Evolutionary conservation across 2,329 filamentous ascomycete genomes (phyloP).

Genomic region (Phyllosticta citrichinensis): DNA sequence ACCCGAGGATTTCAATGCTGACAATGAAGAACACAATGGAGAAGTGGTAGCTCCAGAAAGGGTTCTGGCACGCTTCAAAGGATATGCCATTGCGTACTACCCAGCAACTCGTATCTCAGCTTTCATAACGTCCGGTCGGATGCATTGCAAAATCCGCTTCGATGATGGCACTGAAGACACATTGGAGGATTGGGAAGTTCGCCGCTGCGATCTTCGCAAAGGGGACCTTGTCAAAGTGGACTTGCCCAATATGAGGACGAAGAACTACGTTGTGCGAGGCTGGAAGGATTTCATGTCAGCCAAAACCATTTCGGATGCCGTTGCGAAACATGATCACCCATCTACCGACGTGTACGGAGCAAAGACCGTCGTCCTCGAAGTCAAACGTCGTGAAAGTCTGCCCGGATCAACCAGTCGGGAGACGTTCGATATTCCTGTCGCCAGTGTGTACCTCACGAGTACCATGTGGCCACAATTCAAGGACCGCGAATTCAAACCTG

Average conservation of each 20-base stretch:
- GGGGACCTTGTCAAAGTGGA: conserved; percentile 41
- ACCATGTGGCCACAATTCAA: conserved; percentile 34
- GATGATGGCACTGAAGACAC: conserved; percentile 37
- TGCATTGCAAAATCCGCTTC: conserved; percentile 37
- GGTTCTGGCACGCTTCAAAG: conserved; percentile 49
- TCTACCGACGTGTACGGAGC: conserved; percentile 34
- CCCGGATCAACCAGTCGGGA: conserved; percentile 14
- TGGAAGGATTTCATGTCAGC: conserved; percentile 26
- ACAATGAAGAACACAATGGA: not conserved
- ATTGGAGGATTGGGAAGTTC: conserved; percentile 30
- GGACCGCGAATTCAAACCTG: conserved; percentile 25
- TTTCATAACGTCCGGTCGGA: conserved; percentile 23
- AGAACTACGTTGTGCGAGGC: conserved; percentile 34
- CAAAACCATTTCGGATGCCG: conserved; percentile 8
- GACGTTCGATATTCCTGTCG: conserved; percentile 30
- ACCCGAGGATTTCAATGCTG: not conserved
- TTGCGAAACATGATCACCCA: conserved; percentile 21
- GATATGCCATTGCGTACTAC: conserved; percentile 46
- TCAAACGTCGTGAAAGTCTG: conserved; percentile 31
- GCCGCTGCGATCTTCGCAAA: conserved; percentile 32
- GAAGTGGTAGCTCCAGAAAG: conserved; percentile 38
- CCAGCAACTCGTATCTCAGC: conserved; percentile 48
- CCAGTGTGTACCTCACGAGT: conserved; percentile 34
- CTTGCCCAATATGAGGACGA: conserved; percentile 32
- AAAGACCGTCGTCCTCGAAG: conserved; percentile 28